These are phyloP conservation scores for Eimeria necatrix DNA, from an alignment of 169 alveolate genomes.

Conservation along the genomic window DNA sequence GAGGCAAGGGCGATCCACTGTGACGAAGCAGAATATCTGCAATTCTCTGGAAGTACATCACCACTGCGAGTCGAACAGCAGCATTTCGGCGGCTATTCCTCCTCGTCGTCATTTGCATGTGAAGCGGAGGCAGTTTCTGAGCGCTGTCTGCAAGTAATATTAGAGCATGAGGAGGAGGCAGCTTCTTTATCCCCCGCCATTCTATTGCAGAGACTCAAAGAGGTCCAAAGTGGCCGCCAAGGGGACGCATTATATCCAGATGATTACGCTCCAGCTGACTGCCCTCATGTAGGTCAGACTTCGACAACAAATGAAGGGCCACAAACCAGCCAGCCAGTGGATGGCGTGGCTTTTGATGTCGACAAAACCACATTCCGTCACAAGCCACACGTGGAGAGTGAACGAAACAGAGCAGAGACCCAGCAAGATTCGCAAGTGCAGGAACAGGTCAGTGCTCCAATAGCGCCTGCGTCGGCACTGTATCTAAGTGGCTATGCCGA, in stretches of 20 bases:
- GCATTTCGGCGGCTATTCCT: not conserved
- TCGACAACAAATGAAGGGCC: too few species aligned
- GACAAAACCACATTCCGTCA: too few species aligned
- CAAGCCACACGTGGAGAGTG: not conserved
- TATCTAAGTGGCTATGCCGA: not conserved
- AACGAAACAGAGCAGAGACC: not conserved
- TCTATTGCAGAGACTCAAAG: not conserved
- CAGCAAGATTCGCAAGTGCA: conserved; percentile 38
- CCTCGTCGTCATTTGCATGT: not conserved
- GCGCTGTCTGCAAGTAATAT: conserved; percentile 42
- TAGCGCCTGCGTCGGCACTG: not conserved
- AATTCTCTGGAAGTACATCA: too few species aligned
- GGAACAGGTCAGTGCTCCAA: conserved; percentile 60
- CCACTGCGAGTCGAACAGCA: too few species aligned
- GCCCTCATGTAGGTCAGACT: not conserved
- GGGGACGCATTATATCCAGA: not conserved
- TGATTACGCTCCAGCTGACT: not conserved
- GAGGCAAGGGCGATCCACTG: too few species aligned
- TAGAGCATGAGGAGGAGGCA: conserved; percentile 34
- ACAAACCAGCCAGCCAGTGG: too few species aligned
- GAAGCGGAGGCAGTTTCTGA: conserved; percentile 7
- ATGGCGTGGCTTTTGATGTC: too few species aligned
- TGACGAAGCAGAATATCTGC: too few species aligned
- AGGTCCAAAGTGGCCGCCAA: not conserved
- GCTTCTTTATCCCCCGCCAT: not conserved